Evolutionary conservation across 495 filamentous ascomycete species (phyloP), one percentile per base, ranked within the genome.

Genomic region (Lichenothelia convexa): DNA sequence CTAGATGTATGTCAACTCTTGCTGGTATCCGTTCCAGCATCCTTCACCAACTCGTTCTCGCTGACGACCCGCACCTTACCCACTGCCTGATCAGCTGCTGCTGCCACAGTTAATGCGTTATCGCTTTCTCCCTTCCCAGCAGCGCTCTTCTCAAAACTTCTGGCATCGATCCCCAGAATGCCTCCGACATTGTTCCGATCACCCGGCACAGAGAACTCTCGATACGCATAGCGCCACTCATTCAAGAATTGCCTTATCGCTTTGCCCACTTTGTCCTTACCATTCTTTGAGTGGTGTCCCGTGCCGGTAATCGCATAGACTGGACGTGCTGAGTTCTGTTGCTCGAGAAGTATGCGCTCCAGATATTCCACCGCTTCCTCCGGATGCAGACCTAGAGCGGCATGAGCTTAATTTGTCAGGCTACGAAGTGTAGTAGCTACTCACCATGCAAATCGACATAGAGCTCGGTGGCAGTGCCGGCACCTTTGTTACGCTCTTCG

Each of bases 251-350:
- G 67, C 35, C 87, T 75, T 43, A 99, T 71, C 5, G 85, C 82
- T 61, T 93, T 94, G 42, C 87, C 87, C 20, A 99, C 78, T 57
- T 99, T 99, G 54, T 99, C 91, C 56, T 94, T 95, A 44, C 89
- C 89, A 49, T 92, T 89, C 63, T 95, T 95, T 45, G 83, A 92
- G 52, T 95, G 91, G 48, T 99, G 91, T 7, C 87, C 87, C 5
- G 89, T 94, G 39, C 89, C 89, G 3, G 84, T 93, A 48, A 95
- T 95, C 32, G 84, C 86, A 47, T 95, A 99, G 20, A 95, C 68
- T 2, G 86, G 77, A n/a, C 68, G 47, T 2, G 49, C 38, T 21
- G 54, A 45, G 5, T 34, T 13, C 41, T 68, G 65, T 42, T 94
- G 84, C 50, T 89, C 81, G 21, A 82, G 61, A 23, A 97, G 71